Conservation (phyloP, 2,329 filamentous ascomycete genomes). For the Exophiala mesophila region DNA sequence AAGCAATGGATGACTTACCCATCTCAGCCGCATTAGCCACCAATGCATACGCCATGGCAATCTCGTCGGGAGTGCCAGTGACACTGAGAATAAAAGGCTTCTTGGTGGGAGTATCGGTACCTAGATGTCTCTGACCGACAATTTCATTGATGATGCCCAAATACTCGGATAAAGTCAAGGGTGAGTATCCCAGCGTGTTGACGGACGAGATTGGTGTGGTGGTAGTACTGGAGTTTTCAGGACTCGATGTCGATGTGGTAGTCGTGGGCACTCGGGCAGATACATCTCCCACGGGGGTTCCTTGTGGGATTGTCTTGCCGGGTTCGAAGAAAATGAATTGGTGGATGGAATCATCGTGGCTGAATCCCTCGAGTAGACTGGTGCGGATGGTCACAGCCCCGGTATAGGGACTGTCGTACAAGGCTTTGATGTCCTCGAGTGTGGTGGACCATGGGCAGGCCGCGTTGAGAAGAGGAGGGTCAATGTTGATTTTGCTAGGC, state of each 20-base stretch:
- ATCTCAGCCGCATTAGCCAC: slow-evolving; percentile 41
- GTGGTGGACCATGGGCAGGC: slow-evolving; percentile 72
- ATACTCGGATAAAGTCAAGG: slow-evolving; percentile 56
- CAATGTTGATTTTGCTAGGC: slow-evolving; percentile 37
- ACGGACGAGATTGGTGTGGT: slow-evolving; percentile 34
- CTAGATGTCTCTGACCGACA: slow-evolving; percentile 34
- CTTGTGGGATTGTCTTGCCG: slow-evolving; percentile 20
- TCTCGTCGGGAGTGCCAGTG: slow-evolving; percentile 58
- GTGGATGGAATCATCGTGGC: slow-evolving; percentile 56
- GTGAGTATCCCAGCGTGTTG: slow-evolving; percentile 73
- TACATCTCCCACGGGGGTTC: slow-evolving; percentile 16
- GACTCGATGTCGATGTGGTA: slow-evolving; percentile 7
- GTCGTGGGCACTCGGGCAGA: slow-evolving; percentile 32
- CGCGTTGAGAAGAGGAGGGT: slow-evolving; percentile 67
- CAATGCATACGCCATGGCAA: slow-evolving; percentile 52
- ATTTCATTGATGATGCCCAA: slow-evolving; percentile 50
- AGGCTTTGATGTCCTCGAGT: slow-evolving; percentile 53
- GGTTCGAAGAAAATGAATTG: slow-evolving; percentile 37
- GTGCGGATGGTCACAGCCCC: slow-evolving; percentile 74
- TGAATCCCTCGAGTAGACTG: slow-evolving; percentile 57
- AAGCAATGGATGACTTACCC: not conserved
- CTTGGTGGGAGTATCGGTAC: slow-evolving; percentile 39
- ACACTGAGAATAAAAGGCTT: slow-evolving; percentile 59
- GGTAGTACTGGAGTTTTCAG: not conserved
- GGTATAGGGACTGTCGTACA: slow-evolving; percentile 59